Evolutionary conservation across 2,329 filamentous ascomycete genomes (phyloP), one percentile per base, ranked within the genome.

Genomic region (Fusarium sp.): DNA sequence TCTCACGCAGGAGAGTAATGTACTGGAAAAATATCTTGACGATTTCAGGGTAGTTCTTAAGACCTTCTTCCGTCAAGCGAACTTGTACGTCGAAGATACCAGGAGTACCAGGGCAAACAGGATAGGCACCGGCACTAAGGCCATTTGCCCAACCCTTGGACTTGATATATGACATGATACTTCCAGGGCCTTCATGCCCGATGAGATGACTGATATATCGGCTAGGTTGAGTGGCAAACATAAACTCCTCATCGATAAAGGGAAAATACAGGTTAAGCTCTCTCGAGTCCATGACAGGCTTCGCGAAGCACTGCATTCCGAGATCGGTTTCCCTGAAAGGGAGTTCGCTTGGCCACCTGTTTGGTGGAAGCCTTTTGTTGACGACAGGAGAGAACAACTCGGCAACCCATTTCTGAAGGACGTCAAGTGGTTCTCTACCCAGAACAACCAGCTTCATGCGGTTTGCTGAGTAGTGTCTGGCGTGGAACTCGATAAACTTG

Each of bases 401-500:
- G 7, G 90, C 88, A 2, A 93, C 93, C 95, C 95, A 98, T 61
- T 88, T 85, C 81, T 98, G 92, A 62, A 97, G 85, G 24, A 94
- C 89, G 76, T 97, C 94, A 65, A 98, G 85, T 11, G 90, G 86
- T 81, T 98, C 95, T 56, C 92, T 89, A 2, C 95, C 95, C 28
- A 98, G 83, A 9, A 97, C 91, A 41, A 95, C 94, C 55, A 98
- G 86, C 86, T 97, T 97, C 93, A 97, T 97, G 42, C 91, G 30
- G 79, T 98, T 98, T 65, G 95, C 93, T 3, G 95, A 97, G 82
- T 98, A 98, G 79, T 97, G 92, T 78, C 91, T 92, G 71, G 91
- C 89, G 80, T 98, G 94, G 78, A 98, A 98, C 72, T 95, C 92
- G 74, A 98, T 97, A 79, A 98, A 98, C 81, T 95, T 95, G 75